phyloP scores from a whole-genome alignment of 2,329 filamentous ascomycete genomes.

The Westerdykella ornata region DNA sequence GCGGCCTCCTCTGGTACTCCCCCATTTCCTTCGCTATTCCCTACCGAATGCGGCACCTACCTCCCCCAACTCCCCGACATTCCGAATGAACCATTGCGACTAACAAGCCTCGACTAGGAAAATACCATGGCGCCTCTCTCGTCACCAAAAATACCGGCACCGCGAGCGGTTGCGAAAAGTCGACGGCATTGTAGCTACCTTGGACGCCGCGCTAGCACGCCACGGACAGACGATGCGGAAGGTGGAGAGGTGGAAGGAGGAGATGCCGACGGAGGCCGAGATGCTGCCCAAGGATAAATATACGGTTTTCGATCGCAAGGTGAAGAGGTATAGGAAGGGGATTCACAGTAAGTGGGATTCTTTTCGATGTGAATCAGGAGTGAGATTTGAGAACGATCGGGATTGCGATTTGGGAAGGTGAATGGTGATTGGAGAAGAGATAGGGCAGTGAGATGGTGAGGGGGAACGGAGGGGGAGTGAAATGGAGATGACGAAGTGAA shows the following conservation, averaged over 20 bases:
- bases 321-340: slow-evolving; percentile 90
- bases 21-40: background rate
- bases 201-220: slow-evolving; percentile 71
- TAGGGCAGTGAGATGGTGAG: background rate
- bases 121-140: slow-evolving; percentile 90
- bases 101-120: slow-evolving; percentile 57
- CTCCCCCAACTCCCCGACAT: slow-evolving; percentile 3
- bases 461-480: background rate
- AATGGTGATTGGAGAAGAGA: background rate
- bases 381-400: background rate
- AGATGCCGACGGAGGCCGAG: slow-evolving; percentile 93
- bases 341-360: slow-evolving; percentile 75
- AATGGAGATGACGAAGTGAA: background rate
- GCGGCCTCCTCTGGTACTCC: slow-evolving; percentile 35
- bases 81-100: slow-evolving; percentile 6
- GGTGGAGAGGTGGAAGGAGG: slow-evolving; percentile 82
- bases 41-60: background rate
- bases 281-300: slow-evolving; percentile 98
- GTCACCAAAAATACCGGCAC: slow-evolving; percentile 83
- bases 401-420: background rate
- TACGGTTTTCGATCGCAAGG: slow-evolving; percentile 94
- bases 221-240: slow-evolving; percentile 63
- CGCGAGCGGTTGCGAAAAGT: slow-evolving; percentile 49
- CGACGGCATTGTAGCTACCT: slow-evolving; percentile 75
- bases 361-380: background rate